These are phyloP conservation scores for Cajanus cajan DNA, from an alignment of 306 rosid genomes.

Conservation along the genomic window DNA sequence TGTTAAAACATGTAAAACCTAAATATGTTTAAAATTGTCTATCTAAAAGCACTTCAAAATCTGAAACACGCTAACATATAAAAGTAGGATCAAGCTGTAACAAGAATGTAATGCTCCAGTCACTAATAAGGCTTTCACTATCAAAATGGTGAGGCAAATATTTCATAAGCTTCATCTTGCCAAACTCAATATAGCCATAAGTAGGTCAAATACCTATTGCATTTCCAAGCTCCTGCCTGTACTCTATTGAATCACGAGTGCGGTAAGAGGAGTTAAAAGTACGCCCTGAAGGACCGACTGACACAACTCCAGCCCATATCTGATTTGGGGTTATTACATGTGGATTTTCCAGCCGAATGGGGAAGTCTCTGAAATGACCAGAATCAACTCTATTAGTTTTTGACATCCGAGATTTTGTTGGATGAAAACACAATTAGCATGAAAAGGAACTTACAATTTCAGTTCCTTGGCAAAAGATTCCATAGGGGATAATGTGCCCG, in stretches of 20 bases:
- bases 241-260: conserved; percentile 70
- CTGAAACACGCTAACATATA: conserved; percentile 23
- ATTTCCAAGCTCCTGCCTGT: conserved; percentile 93
- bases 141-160: conserved; percentile 19
- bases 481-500: conserved; percentile 92
- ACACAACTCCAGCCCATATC: conserved; percentile 97
- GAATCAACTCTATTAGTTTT: conserved; percentile 29
- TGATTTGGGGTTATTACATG: conserved; percentile 88
- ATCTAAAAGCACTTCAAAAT: conserved; percentile 29
- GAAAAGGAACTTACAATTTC: conserved; percentile 59
- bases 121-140: conserved; percentile 13
- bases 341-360: conserved; percentile 86
- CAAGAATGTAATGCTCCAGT: conserved; percentile 21
- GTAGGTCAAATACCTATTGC: conserved; percentile 69
- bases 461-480: conserved; percentile 91
- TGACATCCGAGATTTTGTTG: conserved; percentile 24
- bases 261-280: conserved; percentile 89
- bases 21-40: background rate
- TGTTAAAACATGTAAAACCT: conserved; percentile 9
- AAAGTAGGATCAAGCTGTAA: conserved; percentile 20
- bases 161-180: conserved; percentile 17
- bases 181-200: conserved; percentile 8
- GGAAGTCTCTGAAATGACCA: conserved; percentile 71
- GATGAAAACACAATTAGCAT: conserved; percentile 25
- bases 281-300: conserved; percentile 83